Evolutionary conservation across 2,329 filamentous ascomycete genomes (phyloP).

Genomic region (Sporothrix curviconia): DNA sequence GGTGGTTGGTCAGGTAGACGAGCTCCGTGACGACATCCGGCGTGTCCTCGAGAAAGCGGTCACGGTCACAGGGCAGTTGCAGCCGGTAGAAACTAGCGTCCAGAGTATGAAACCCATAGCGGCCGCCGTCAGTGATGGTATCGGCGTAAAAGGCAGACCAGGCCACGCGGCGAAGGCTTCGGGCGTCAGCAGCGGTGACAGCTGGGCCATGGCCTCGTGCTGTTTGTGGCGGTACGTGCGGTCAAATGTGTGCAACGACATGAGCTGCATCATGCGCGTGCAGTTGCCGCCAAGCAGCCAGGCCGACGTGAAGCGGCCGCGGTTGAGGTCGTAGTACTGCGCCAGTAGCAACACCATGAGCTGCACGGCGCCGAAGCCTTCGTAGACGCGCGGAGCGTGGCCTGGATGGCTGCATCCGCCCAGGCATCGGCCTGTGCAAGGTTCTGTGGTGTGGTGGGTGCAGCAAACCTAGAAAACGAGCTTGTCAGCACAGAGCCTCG

Average conservation of each 20-base stretch:
- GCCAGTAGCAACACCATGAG: neutral
- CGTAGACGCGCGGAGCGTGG: neutral
- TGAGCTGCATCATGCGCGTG: slow-evolving; percentile 17
- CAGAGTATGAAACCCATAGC: slow-evolving; percentile 16
- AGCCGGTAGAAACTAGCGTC: slow-evolving; percentile 14
- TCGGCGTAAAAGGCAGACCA: slow-evolving; percentile 17
- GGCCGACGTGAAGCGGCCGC: neutral
- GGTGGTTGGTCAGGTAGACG: slow-evolving; percentile 6
- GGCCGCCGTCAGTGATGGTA: slow-evolving; percentile 16
- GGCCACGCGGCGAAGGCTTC: slow-evolving; percentile 17
- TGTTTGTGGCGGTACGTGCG: slow-evolving; percentile 12
- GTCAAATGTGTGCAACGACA: slow-evolving; percentile 17
- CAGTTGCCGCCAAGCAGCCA: neutral
- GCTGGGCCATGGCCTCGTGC: neutral
- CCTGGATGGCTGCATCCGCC: neutral
- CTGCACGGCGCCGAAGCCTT: neutral
- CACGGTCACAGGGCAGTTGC: slow-evolving; percentile 17
- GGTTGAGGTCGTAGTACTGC: neutral
- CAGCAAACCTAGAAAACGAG: neutral
- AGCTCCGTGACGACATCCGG: slow-evolving; percentile 10
- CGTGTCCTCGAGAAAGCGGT: slow-evolving; percentile 10
- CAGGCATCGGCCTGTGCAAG: neutral
- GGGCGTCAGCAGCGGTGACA: slow-evolving; percentile 14
- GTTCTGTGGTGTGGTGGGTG: neutral
- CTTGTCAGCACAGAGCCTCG: too few relatives aligned